These are phyloP conservation scores for Xylaria telfairii DNA, from an alignment of 495 filamentous ascomycete species.

Conservation along the genomic window DNA sequence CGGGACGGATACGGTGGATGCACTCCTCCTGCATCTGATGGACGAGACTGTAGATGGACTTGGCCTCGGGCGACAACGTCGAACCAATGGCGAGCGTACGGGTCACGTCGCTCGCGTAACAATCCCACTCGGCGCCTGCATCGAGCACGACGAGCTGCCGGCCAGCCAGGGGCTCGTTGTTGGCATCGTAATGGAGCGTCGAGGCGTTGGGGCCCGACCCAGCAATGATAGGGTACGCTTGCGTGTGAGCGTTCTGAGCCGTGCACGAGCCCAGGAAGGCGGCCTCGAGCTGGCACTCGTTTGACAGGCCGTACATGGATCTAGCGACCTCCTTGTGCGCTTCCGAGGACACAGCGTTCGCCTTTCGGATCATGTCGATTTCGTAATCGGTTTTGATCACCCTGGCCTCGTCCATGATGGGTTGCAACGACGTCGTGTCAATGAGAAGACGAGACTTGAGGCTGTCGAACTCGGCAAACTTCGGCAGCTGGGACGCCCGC, in stretches of 20 bases:
- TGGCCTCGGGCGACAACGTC: constrained; percentile 68
- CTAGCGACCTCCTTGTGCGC: constrained; percentile 75
- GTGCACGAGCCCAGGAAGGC: constrained; percentile 74
- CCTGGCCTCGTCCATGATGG: constrained; percentile 74
- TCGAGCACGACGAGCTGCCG: constrained; percentile 80
- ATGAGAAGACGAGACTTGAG: constrained; percentile 42
- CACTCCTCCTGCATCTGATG: constrained; percentile 83
- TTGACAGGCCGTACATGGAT: constrained; percentile 63
- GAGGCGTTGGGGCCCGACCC: constrained; percentile 79
- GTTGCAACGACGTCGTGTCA: constrained; percentile 56
- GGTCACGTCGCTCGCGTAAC: constrained; percentile 91
- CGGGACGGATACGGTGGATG: constrained; percentile 68
- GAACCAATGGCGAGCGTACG: constrained; percentile 79
- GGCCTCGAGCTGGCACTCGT: constrained; percentile 84
- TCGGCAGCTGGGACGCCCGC: constrained; percentile 49
- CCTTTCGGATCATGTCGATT: constrained; percentile 75
- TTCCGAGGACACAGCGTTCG: constrained; percentile 74
- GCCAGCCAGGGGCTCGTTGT: constrained; percentile 70
- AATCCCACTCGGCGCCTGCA: constrained; percentile 82
- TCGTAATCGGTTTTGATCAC: constrained; percentile 84
- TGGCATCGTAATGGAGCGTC: constrained; percentile 83
- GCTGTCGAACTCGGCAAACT: constrained; percentile 40
- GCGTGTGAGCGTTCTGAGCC: constrained; percentile 71
- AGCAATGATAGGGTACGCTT: constrained; percentile 88
- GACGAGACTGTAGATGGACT: constrained; percentile 76